These are phyloP conservation scores for Rhodamnia rubescens DNA, from an alignment of 345 rosid species.

Conservation along the genomic window DNA sequence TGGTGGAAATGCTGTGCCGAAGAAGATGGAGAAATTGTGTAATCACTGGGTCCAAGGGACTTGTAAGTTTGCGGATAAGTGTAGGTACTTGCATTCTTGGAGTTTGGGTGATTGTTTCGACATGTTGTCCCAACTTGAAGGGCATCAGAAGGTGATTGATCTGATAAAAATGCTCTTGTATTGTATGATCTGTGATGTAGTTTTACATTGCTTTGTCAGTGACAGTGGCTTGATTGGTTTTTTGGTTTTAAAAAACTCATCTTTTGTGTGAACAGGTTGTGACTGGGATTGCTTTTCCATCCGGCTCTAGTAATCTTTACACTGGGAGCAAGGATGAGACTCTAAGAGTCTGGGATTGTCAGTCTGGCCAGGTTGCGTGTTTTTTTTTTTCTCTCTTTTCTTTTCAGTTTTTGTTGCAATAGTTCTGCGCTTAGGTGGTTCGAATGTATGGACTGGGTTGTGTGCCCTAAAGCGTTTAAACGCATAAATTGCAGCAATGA, in stretches of 20 bases:
- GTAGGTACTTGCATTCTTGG: constrained; percentile 90
- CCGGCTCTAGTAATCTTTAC: constrained; percentile 82
- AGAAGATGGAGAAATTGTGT: constrained; percentile 67
- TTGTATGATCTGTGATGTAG: neutral
- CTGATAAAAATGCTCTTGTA: neutral
- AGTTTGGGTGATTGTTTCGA: constrained; percentile 66
- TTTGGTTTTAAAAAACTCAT: neutral
- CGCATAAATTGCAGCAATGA: neutral
- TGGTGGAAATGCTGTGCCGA: constrained; percentile 11
- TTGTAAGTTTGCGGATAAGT: constrained; percentile 66
- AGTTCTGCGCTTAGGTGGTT: neutral
- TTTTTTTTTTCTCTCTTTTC: neutral
- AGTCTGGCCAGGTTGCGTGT: constrained; percentile 76
- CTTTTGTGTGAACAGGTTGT: constrained; percentile 40
- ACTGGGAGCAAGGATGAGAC: constrained; percentile 86
- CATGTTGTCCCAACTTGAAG: constrained; percentile 73
- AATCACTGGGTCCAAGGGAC: constrained; percentile 81
- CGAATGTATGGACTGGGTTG: neutral
- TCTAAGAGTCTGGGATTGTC: constrained; percentile 85
- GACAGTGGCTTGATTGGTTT: neutral
- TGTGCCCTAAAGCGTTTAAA: neutral
- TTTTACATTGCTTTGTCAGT: neutral
- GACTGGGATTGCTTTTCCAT: constrained; percentile 76
- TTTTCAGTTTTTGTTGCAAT: neutral
- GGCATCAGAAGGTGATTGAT: constrained; percentile 62